Conservation (phyloP, 495 filamentous ascomycete species). For the Podospora pseudoanserina region DNA sequence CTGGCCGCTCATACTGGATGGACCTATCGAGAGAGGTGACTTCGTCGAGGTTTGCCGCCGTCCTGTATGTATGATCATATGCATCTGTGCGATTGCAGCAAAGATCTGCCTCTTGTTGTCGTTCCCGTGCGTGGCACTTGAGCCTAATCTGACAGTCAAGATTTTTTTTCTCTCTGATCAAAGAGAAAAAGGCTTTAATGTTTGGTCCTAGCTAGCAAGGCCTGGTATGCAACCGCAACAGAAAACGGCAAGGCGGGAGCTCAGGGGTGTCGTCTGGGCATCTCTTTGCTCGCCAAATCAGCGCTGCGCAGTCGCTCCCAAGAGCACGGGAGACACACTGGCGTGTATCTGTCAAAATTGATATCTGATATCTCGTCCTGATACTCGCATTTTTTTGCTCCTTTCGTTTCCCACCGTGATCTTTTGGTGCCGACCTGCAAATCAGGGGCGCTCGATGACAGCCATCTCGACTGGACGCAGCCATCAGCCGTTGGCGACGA, state of each 20-base stretch:
- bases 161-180: neutral
- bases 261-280: constrained; percentile 3
- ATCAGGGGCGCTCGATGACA: neutral
- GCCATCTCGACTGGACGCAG: neutral
- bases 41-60: neutral
- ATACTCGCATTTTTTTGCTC: neutral
- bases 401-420: neutral
- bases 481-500: neutral
- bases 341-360: neutral
- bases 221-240: neutral
- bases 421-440: neutral
- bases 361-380: constrained; percentile 3
- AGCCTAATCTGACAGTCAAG: neutral
- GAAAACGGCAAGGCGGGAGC: neutral
- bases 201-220: neutral
- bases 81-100: constrained; percentile 1
- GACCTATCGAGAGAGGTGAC: neutral
- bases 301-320: neutral
- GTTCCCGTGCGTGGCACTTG: neutral
- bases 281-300: neutral
- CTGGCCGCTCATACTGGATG: neutral
- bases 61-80: neutral
- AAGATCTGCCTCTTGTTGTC: neutral
- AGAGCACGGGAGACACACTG: neutral
- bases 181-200: neutral